Base-by-base conservation (phyloP, 2,329 filamentous ascomycete species). In the Ophiocordyceps camponoti-floridani region DNA sequence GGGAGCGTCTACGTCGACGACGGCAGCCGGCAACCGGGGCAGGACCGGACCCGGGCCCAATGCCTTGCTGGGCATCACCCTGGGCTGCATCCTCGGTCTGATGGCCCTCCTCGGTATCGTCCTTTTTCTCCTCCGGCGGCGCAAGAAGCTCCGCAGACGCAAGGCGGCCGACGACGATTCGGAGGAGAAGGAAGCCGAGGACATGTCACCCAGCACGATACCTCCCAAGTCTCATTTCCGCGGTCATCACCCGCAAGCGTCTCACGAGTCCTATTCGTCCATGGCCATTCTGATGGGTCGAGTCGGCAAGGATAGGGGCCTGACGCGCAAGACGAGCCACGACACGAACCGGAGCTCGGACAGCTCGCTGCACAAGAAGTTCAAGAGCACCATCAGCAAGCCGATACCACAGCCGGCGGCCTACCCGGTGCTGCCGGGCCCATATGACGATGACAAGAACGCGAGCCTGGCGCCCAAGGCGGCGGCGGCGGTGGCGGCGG, bases 81-180 rank as follows among this genome's bases (percentile, higher is more conserved):
- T 96, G 1, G 87, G 88, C 12, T 78, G 80, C n/a, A 77, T 94
- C 19, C 73, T 84, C 44, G 86, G 83, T 16, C 66, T 86, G 44
- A 77, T 82, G 18, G 63, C 77, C 1, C 57, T 94, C 7, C 65
- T 93, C n/a, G 69, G 83, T 26, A 58, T 84, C 1, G 57, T 86
- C n/a, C 69, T 95, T 18, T 66, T 91, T 43, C 67, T 82, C 9
- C 45, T 65, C 11, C 54, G 60, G 40, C 58, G 58, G 18, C 56
- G 73, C 52, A 77, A 73, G 57, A 70, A 72, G 52, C 71, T 72
- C 51, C 72, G 67, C 45, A 62, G 66, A 43, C 69, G 70, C 45
- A 56, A 62, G 37, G 70, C 73, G 47, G 63, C 61, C 14, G 67
- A 65, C 11, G 67, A 68, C 47, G 56, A 65, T 13, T 56, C 64